phyloP scores from a whole-genome alignment of 495 filamentous ascomycete genomes.

The Lasiosphaeria miniovina region DNA sequence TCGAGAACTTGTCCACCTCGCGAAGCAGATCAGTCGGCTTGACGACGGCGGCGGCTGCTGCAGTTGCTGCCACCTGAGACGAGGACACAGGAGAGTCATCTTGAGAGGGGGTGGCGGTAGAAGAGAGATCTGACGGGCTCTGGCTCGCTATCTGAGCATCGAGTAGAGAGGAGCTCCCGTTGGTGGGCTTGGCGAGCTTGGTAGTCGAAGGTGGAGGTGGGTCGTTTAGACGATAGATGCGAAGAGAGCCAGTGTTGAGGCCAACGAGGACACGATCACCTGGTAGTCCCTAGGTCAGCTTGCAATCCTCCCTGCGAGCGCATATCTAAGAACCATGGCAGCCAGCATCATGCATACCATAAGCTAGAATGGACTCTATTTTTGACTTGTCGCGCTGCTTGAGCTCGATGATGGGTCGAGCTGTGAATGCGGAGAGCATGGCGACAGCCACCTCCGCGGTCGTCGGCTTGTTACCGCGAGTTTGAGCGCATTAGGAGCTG shows the following conservation, averaged over 20 bases:
- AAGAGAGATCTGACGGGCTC: constrained; percentile 10
- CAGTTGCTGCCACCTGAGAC: constrained; percentile 9
- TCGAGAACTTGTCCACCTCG: constrained; percentile 91
- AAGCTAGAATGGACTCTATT: constrained; percentile 90
- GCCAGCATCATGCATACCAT: constrained; percentile 53
- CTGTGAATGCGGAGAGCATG: constrained; percentile 98
- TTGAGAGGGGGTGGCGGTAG: constrained; percentile 20
- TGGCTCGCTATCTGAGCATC: constrained; percentile 4
- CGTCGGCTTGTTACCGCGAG: constrained; percentile 12
- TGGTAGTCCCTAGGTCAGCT: constrained; percentile 29
- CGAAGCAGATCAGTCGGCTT: constrained; percentile 81
- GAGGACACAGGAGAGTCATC: constrained; percentile 18
- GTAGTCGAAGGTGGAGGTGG: constrained; percentile 23
- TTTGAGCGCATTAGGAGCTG: constrained; percentile 22
- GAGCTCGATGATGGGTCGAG: constrained; percentile 94
- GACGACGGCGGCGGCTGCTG: constrained; percentile 24
- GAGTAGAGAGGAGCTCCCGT: constrained; percentile 29
- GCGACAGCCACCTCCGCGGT: constrained; percentile 35
- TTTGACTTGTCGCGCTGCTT: constrained; percentile 89
- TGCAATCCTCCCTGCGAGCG: background rate
- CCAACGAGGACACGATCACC: constrained; percentile 89
- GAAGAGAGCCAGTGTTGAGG: constrained; percentile 81
- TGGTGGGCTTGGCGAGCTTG: constrained; percentile 22
- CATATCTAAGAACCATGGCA: background rate
- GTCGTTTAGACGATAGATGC: constrained; percentile 87